These are phyloP conservation scores for Russula abietina DNA, from an alignment of 768 basidiomycete genomes.

Conservation along the genomic window DNA sequence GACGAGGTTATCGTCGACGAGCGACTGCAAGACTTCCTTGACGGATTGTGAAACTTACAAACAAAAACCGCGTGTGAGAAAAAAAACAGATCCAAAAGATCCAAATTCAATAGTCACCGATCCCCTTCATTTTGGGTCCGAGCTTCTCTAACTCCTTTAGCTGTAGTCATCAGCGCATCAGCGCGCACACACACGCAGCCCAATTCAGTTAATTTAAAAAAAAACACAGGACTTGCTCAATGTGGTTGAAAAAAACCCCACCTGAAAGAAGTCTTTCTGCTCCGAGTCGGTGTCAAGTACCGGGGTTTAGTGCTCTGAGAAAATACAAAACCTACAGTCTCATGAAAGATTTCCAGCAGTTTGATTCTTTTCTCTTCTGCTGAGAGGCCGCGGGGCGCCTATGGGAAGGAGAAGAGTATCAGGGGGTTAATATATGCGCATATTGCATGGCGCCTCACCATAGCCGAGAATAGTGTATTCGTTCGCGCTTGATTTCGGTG, in stretches of 20 bases:
- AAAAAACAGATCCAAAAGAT: background rate
- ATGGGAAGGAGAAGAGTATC: background rate
- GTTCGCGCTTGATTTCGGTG: background rate
- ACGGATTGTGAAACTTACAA: constrained; percentile 76
- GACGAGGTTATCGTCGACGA: constrained; percentile 83
- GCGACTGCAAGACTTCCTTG: constrained; percentile 83
- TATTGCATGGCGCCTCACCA: background rate
- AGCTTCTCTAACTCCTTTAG: constrained; percentile 91
- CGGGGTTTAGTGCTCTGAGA: background rate
- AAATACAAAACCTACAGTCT: constrained; percentile 48
- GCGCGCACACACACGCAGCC: too few relatives aligned
- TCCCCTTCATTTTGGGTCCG: constrained; percentile 84
- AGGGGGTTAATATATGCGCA: constrained; percentile 5
- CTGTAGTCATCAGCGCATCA: constrained; percentile 32
- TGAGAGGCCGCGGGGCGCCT: constrained; percentile 53
- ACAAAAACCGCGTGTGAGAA: too few relatives aligned
- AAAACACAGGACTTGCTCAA: background rate
- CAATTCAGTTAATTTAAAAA: too few relatives aligned
- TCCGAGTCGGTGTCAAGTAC: background rate
- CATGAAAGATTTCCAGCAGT: constrained; percentile 89
- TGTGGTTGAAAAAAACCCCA: constrained; percentile 25
- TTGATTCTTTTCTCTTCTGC: constrained; percentile 86
- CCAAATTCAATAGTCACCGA: constrained; percentile 49
- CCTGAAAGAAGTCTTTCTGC: constrained; percentile 83
- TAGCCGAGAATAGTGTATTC: background rate